Conservation (phyloP, 2,329 filamentous ascomycete species). For the Tolypocladium nubicola region DNA sequence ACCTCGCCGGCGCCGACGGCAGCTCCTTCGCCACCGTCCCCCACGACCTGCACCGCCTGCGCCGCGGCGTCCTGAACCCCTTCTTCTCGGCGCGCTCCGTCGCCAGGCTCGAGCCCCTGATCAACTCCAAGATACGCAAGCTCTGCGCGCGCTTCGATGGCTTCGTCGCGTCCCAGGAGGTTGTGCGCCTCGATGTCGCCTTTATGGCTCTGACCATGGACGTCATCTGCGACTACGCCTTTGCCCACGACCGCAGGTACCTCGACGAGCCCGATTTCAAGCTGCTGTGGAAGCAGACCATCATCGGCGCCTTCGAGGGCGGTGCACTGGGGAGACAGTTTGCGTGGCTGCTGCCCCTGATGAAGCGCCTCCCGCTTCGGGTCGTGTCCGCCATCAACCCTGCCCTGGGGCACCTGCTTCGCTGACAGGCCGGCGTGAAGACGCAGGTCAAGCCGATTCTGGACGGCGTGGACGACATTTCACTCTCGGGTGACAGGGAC, state of each 20-base stretch:
- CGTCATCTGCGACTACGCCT: constrained; percentile 24
- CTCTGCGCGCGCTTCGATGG: constrained; percentile 9
- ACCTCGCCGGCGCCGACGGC: constrained; percentile 7
- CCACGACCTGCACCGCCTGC: constrained; percentile 27
- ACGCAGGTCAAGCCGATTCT: constrained; percentile 2
- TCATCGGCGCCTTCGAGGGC: constrained; percentile 8
- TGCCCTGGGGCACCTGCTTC: constrained; percentile 4
- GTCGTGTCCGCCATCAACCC: constrained; percentile 7
- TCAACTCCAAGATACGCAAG: constrained; percentile 19
- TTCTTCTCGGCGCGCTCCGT: constrained; percentile 32
- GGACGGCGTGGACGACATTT: neutral
- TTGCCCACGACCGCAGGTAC: constrained; percentile 17
- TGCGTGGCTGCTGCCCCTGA: constrained; percentile 8
- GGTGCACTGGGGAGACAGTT: constrained; percentile 7
- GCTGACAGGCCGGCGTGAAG: constrained; percentile 6
- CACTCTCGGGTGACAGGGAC: neutral
- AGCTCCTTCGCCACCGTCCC: constrained; percentile 19
- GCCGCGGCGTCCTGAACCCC: constrained; percentile 26
- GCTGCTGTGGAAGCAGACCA: constrained; percentile 8
- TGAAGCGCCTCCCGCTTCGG: constrained; percentile 6
- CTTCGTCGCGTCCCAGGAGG: constrained; percentile 1
- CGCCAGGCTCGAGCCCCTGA: constrained; percentile 21
- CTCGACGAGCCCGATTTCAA: constrained; percentile 19
- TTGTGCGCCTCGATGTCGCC: constrained; percentile 8
- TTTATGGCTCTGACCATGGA: constrained; percentile 21